phyloP scores from a whole-genome alignment of 2,329 filamentous ascomycete species.

The Xylariaceae sp. region DNA sequence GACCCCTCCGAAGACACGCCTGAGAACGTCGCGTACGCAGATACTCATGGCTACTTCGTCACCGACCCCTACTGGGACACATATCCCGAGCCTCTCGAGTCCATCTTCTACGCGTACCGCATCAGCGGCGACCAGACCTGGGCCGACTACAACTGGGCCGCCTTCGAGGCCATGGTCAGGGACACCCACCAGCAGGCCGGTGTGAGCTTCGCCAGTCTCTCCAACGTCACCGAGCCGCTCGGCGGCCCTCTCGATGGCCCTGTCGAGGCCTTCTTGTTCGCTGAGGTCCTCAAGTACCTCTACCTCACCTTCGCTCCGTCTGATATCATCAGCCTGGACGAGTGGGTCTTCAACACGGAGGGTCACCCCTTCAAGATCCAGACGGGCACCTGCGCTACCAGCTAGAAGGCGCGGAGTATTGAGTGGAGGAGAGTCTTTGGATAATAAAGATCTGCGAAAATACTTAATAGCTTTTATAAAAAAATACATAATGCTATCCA shows the following conservation, averaged over 20 bases:
- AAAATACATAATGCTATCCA: no score
- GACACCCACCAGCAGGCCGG: conserved; percentile 60
- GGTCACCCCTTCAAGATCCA: conserved; percentile 30
- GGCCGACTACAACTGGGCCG: conserved; percentile 80
- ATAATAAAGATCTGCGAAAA: no score
- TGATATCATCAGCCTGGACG: conserved; percentile 47
- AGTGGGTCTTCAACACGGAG: conserved; percentile 52
- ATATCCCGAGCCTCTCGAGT: conserved; percentile 78
- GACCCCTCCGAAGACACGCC: conserved; percentile 31
- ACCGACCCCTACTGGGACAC: conserved; percentile 58
- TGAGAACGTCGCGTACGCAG: conserved; percentile 41
- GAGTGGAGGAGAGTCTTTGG: no score
- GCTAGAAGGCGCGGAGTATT: no score
- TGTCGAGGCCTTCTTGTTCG: conserved; percentile 85
- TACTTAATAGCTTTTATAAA: no score
- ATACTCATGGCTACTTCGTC: conserved; percentile 56
- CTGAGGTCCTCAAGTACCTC: conserved; percentile 81
- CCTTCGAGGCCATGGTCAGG: conserved; percentile 63
- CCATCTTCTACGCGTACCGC: conserved; percentile 82
- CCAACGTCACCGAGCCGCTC: conserved; percentile 58
- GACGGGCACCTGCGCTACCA: no score
- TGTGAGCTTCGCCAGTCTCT: conserved; percentile 63
- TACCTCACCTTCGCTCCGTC: conserved; percentile 68
- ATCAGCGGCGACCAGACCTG: conserved; percentile 72
- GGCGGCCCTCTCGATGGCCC: conserved; percentile 64